These are phyloP conservation scores for Zalerion maritima DNA, from an alignment of 495 filamentous ascomycete species.

Conservation along the genomic window DNA sequence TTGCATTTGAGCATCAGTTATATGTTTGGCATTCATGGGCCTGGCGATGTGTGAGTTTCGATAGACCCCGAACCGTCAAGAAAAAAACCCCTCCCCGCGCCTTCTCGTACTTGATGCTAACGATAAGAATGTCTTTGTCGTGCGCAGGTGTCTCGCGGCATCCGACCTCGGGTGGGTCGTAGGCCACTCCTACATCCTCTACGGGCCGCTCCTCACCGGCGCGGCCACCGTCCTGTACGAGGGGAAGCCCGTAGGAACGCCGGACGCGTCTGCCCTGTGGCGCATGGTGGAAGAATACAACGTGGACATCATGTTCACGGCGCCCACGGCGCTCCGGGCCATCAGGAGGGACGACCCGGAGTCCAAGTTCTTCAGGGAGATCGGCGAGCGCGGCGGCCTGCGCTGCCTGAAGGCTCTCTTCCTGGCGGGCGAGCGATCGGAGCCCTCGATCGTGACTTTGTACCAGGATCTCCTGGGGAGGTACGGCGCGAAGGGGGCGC, in stretches of 20 bases:
- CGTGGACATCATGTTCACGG: slow-evolving; percentile 72
- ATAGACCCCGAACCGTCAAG: too few relatives aligned
- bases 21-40: slow-evolving; percentile 64
- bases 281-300: slow-evolving; percentile 70
- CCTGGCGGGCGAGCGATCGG: slow-evolving; percentile 78
- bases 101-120: slow-evolving; percentile 7
- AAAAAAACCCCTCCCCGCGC: too few relatives aligned
- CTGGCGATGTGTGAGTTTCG: slow-evolving; percentile 65
- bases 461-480: slow-evolving; percentile 56
- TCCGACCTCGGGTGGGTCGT: slow-evolving; percentile 82
- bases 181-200: slow-evolving; percentile 74
- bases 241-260: slow-evolving; percentile 84
- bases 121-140: slow-evolving; percentile 1
- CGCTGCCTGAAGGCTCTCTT: slow-evolving; percentile 58
- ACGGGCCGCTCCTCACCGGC: slow-evolving; percentile 61
- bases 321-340: slow-evolving; percentile 72
- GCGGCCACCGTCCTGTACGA: slow-evolving; percentile 83
- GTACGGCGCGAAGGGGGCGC: slow-evolving; percentile 46
- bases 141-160: slow-evolving; percentile 15
- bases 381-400: slow-evolving; percentile 51
- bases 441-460: slow-evolving; percentile 68
- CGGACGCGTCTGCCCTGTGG: slow-evolving; percentile 79
- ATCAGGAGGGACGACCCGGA: slow-evolving; percentile 76
- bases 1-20: slow-evolving; percentile 64
- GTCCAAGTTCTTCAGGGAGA: slow-evolving; percentile 43